Conservation (phyloP, 2,329 filamentous ascomycete species). For the Metarhizium humberi region DNA sequence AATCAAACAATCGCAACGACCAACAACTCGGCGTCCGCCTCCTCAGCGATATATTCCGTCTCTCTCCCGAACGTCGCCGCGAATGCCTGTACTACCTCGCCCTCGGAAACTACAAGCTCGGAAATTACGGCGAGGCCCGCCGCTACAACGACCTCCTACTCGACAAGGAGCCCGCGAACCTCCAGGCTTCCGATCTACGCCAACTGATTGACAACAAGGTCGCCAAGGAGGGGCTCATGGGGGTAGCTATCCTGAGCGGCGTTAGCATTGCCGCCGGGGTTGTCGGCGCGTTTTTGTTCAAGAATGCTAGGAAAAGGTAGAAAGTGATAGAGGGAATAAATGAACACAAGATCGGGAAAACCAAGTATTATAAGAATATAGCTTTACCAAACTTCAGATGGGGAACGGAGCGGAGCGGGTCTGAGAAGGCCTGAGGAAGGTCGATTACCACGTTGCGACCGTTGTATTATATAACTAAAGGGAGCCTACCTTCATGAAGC, state of each 20-base stretch:
- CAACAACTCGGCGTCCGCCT: constrained; percentile 92
- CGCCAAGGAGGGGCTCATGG: constrained; percentile 85
- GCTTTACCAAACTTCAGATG: neutral
- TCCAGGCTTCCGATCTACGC: constrained; percentile 82
- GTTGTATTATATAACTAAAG: neutral
- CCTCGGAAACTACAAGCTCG: constrained; percentile 95
- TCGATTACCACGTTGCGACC: neutral
- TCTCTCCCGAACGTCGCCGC: constrained; percentile 81
- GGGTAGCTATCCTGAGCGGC: constrained; percentile 89
- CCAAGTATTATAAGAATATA: neutral
- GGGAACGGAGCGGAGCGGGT: neutral
- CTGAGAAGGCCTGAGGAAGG: neutral
- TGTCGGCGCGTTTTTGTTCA: constrained; percentile 78
- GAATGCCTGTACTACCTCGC: constrained; percentile 98
- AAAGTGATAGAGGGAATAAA: neutral
- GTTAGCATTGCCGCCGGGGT: constrained; percentile 90
- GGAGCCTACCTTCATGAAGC: neutral
- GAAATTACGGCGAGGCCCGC: constrained; percentile 91
- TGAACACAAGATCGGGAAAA: neutral
- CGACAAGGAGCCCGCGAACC: constrained; percentile 82
- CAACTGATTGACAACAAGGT: constrained; percentile 93
- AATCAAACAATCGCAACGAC: constrained; percentile 73
- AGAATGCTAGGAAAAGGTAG: constrained; percentile 56
- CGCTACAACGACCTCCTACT: constrained; percentile 90
- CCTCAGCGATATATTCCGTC: constrained; percentile 93